These are phyloP conservation scores for Geranium rotundifolium DNA, from an alignment of 345 rosid genomes.

Conservation along the genomic window DNA sequence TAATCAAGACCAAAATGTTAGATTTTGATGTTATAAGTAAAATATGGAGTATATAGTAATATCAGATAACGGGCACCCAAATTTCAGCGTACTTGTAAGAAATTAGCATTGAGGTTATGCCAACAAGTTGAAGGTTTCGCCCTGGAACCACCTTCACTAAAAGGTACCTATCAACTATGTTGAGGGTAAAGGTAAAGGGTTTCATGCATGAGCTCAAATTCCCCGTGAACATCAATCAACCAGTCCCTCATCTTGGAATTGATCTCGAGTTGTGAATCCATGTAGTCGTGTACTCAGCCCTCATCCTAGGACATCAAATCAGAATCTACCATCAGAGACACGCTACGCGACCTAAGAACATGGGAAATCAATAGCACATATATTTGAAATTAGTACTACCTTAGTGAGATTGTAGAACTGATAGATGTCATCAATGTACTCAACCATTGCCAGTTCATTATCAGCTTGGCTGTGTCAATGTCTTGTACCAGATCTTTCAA, in stretches of 20 bases:
- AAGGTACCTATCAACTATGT: constrained; percentile 70
- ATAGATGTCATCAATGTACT: constrained; percentile 86
- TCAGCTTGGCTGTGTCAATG: constrained; percentile 61
- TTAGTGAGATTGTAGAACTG: constrained; percentile 57
- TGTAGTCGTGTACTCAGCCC: constrained; percentile 44
- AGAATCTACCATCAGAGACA: neutral
- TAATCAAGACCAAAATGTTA: no score
- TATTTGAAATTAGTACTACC: constrained; percentile 17
- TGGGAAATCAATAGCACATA: neutral
- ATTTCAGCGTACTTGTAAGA: constrained; percentile 95
- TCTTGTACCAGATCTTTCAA: constrained; percentile 22
- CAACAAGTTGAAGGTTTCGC: constrained; percentile 70
- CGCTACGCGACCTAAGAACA: neutral
- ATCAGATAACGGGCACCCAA: constrained; percentile 95
- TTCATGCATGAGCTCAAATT: constrained; percentile 74
- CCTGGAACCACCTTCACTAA: constrained; percentile 45
- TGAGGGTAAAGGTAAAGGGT: constrained; percentile 72
- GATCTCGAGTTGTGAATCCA: constrained; percentile 59
- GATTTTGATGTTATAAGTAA: no score
- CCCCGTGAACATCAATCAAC: constrained; percentile 75
- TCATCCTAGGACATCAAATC: constrained; percentile 31
- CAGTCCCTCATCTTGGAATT: constrained; percentile 89
- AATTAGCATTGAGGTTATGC: constrained; percentile 76
- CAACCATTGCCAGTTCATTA: constrained; percentile 63
- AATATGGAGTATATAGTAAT: no score